phyloP scores from a whole-genome alignment of 306 rosid species.

The Cucumis cinereus region DNA sequence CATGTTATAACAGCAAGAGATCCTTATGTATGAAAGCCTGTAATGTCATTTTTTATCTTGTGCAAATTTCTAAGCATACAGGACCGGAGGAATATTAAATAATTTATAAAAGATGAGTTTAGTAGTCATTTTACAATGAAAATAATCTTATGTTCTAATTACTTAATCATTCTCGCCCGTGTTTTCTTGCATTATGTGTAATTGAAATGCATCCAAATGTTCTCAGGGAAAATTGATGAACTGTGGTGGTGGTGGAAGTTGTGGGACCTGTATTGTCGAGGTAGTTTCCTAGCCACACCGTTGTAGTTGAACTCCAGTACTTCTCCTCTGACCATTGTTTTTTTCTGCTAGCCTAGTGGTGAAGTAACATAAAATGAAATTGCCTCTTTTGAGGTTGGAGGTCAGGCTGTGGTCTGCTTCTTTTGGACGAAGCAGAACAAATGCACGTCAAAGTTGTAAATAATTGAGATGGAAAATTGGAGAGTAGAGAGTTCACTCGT shows the following conservation, averaged over 20 bases:
- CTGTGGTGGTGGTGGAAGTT: slow-evolving; percentile 89
- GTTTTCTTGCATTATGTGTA: not conserved
- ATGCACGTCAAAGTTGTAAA: not conserved
- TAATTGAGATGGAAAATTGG: not conserved
- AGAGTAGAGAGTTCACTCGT: not conserved
- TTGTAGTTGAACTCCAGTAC: not conserved
- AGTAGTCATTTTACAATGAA: not conserved
- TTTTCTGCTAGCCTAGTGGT: not conserved
- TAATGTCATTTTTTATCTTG: not conserved
- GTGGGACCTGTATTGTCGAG: slow-evolving; percentile 92
- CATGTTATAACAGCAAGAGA: not conserved
- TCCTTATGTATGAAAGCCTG: not conserved
- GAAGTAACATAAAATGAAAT: not conserved
- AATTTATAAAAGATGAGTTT: not conserved
- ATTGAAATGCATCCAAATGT: not conserved
- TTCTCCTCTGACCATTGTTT: not conserved
- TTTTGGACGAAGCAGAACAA: not conserved
- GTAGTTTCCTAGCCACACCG: slow-evolving; percentile 17
- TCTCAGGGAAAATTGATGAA: slow-evolving; percentile 86
- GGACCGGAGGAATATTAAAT: not conserved
- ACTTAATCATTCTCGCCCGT: not conserved
- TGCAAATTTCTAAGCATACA: not conserved
- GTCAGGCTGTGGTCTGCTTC: not conserved
- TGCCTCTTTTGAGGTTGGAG: not conserved
- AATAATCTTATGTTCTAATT: not conserved